Base-by-base conservation (phyloP, 306 rosid species). In the Cicer yamashitae region DNA sequence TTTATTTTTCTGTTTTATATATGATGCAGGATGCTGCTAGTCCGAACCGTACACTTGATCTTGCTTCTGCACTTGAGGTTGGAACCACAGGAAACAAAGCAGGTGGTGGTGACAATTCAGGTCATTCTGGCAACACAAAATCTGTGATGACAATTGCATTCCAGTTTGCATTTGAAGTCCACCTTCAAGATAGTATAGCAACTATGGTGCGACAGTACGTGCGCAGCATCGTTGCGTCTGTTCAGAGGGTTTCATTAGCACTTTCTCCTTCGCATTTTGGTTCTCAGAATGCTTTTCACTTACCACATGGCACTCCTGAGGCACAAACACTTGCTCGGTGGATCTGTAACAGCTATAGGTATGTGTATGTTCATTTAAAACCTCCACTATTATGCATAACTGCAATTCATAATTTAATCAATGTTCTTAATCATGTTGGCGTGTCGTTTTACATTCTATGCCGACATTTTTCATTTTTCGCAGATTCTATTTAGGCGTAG, bases 91-190 rank as follows among this genome's bases (percentile, higher is more conserved):
- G 92, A 62, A 89, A 81, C 84, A 88, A 88, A 83, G 75, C 88
- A 48, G 75, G 87, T 10, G 91, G 87, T 10, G 91, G 93, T 45
- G 94, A 87, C 37, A 87, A 54, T 62, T 79, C 89, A 70, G 88
- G 87, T 15, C 80, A 83, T 51, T 83, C 82, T 25, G 96, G 96
- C 34, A 90, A 71, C 80, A 78, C 93, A 70, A 94, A 94, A 82
- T 94, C 99, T 75, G 98, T 94, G 67, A 92, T 94, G 99, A 94
- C 99, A 75, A 94, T 94, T 67, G 99, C 99, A 41, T 94, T 94
- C 87, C 99, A 94, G 78, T 92, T 94, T 78, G 96, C 97, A 70
- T 94, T 86, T 75, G 97, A 92, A 72, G 81, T 87, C 74, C 97
- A 92, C 70, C 96, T 94, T 83, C 97, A 94, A 77, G 97, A 94